A percentile compares a stretch with the other conserved stretches of the same genome.
Evolutionary conservation across 257 asterid genomes (phyloP).

Genomic region (Mentha longifolia): DNA sequence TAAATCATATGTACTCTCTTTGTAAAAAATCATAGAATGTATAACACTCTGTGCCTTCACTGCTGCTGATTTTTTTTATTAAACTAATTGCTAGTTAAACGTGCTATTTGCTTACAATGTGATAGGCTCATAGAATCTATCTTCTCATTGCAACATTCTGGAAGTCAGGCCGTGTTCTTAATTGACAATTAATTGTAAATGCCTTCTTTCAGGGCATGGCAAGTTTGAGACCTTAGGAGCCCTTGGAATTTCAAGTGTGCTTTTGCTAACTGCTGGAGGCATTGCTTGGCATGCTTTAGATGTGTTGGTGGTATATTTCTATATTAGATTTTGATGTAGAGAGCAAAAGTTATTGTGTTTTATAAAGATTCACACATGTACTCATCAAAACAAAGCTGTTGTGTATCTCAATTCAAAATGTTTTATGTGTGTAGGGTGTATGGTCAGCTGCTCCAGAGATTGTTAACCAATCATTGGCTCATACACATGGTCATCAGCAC

Average conservation of each 20-base stretch:
- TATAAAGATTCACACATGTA: neutral
- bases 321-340: slow-evolving; percentile 16
- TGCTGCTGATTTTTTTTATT: neutral
- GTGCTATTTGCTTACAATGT: neutral
- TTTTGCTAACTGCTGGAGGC: slow-evolving; percentile 95
- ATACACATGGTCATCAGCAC: slow-evolving; percentile 50
- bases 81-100: neutral
- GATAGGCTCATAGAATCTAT: neutral
- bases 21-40: neutral
- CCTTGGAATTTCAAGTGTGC: slow-evolving; percentile 83
- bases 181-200: slow-evolving; percentile 28
- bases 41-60: neutral
- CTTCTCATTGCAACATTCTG: slow-evolving; percentile 19
- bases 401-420: neutral
- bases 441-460: slow-evolving; percentile 72
- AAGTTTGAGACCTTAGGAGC: slow-evolving; percentile 98
- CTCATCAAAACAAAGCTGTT: neutral
- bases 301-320: slow-evolving; percentile 56
- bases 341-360: slow-evolving; percentile 2
- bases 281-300: slow-evolving; percentile 96
- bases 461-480: slow-evolving; percentile 54
- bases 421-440: slow-evolving; percentile 56
- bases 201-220: slow-evolving; percentile 78
- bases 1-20: neutral
- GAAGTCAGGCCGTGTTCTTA: neutral